These are phyloP conservation scores for Penicillium pulvis DNA, from an alignment of 495 filamentous ascomycete genomes.

Conservation along the genomic window DNA sequence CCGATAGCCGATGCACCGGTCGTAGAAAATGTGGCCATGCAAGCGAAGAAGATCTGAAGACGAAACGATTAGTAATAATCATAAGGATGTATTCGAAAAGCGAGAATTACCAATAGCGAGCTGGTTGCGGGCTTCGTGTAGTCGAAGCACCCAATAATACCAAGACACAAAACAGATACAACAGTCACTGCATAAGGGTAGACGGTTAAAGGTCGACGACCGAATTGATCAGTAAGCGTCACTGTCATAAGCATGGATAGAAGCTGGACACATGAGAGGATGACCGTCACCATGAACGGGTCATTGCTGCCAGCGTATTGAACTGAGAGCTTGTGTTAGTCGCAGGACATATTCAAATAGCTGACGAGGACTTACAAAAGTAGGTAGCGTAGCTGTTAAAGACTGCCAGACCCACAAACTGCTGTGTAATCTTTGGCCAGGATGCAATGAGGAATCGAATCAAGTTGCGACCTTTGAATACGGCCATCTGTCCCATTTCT, in stretches of 20 bases:
- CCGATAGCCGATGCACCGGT: conserved; percentile 45
- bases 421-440: conserved; percentile 47
- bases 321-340: conserved; percentile 19
- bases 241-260: conserved; percentile 38
- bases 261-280: conserved; percentile 44
- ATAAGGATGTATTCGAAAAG: conserved; percentile 20
- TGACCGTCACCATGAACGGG: conserved; percentile 45
- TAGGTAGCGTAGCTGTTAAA: conserved; percentile 47
- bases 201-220: conserved; percentile 41
- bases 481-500: conserved; percentile 29
- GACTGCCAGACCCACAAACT: conserved; percentile 43
- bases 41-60: conserved; percentile 37
- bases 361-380: conserved; percentile 33
- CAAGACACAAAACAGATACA: conserved; percentile 38
- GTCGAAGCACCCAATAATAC: conserved; percentile 45
- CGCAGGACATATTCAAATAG: neutral
- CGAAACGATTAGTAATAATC: conserved; percentile 17
- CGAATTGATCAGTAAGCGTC: conserved; percentile 36
- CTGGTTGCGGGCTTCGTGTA: conserved; percentile 34
- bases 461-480: conserved; percentile 43
- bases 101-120: conserved; percentile 31
- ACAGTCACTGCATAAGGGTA: conserved; percentile 41
- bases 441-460: conserved; percentile 42
- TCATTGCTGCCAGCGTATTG: conserved; percentile 44
- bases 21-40: conserved; percentile 40